Percentiles rank a stretch among this genome's conserved stretches.
These are phyloP conservation scores for Dactylellina haptotyla DNA, from an alignment of 2,329 filamentous ascomycete genomes.

Conservation along the genomic window DNA sequence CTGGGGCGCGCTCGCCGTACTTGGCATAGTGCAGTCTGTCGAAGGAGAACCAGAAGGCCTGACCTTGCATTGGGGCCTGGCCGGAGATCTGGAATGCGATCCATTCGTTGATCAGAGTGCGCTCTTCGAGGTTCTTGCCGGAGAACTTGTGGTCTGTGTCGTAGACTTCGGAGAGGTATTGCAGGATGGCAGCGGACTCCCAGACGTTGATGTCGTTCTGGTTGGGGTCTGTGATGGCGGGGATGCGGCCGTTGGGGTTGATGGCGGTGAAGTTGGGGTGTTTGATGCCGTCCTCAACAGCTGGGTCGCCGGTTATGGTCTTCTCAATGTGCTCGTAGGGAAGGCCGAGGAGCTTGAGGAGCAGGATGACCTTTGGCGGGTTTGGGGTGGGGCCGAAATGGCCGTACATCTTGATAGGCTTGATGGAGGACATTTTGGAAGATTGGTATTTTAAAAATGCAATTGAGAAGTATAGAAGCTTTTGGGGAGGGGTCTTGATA, in stretches of 20 bases:
- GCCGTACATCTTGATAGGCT: conserved; percentile 56
- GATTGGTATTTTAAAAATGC: not conserved
- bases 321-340: conserved; percentile 38
- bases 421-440: conserved; percentile 40
- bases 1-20: conserved; percentile 30
- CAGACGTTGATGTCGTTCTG: conserved; percentile 65
- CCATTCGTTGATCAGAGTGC: conserved; percentile 60
- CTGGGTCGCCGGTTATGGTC: conserved; percentile 31
- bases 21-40: conserved; percentile 27
- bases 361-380: conserved; percentile 57
- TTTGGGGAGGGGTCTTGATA: not conserved
- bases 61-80: conserved; percentile 66
- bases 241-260: conserved; percentile 61
- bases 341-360: conserved; percentile 57
- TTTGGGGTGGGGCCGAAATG: conserved; percentile 54
- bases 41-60: conserved; percentile 56
- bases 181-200: conserved; percentile 66
- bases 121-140: conserved; percentile 58
- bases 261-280: conserved; percentile 58
- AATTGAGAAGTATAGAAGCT: not conserved
- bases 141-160: conserved; percentile 61
- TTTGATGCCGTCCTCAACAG: conserved; percentile 58
- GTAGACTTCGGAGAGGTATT: conserved; percentile 65
- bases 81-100: conserved; percentile 64
- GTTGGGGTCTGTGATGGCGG: conserved; percentile 63